Conservation (phyloP, 2,329 filamentous ascomycete species). For the Apiospora malaysiana region DNA sequence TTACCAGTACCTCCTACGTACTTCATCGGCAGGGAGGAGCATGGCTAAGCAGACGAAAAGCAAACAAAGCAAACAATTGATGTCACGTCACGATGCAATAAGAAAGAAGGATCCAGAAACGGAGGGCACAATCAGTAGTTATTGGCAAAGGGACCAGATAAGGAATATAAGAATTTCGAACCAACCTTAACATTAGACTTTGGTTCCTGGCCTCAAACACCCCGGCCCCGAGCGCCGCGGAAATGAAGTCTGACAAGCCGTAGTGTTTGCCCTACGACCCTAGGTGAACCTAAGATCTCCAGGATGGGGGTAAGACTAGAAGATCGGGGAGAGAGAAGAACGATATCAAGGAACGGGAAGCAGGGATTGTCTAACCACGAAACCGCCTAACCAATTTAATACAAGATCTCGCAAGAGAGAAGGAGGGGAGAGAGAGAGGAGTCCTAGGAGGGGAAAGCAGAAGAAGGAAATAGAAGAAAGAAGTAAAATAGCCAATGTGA, state of each 20-base stretch:
- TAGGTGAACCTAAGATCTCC: neutral
- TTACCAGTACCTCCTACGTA: too few relatives aligned
- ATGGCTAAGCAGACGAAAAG: neutral
- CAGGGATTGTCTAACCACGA: too few relatives aligned
- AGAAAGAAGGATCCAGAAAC: neutral
- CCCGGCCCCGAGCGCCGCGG: neutral
- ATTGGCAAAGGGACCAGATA: neutral
- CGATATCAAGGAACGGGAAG: neutral
- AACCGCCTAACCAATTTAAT: too few relatives aligned
- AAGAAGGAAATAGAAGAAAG: neutral
- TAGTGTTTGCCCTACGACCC: neutral
- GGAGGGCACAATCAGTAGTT: too few relatives aligned
- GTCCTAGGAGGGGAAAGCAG: neutral
- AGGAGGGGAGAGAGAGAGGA: neutral
- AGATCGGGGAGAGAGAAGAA: neutral
- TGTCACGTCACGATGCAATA: neutral
- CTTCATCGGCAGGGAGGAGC: neutral
- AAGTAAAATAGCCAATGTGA: neutral
- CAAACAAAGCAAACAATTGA: neutral
- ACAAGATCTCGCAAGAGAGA: too few relatives aligned
- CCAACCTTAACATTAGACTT: neutral
- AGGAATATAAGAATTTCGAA: neutral
- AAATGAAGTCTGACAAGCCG: neutral
- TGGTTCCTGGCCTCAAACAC: constrained; percentile 1
- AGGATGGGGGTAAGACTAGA: neutral